Evolutionary conservation across 495 filamentous ascomycete species (phyloP).

Genomic region (Durotheca rogersii): DNA sequence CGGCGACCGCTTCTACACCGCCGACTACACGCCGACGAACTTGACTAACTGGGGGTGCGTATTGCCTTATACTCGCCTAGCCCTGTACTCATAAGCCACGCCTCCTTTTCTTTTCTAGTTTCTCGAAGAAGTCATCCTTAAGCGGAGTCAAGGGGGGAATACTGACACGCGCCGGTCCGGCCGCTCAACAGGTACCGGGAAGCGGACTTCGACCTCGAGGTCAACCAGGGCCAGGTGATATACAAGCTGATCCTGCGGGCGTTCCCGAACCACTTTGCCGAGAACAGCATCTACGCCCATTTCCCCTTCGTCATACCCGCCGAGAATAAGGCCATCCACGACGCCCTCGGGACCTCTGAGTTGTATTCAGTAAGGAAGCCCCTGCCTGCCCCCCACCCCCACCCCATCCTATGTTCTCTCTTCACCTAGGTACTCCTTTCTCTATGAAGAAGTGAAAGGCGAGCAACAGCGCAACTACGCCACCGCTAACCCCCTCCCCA

Average conservation of each 20-base stretch:
- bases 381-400: not conserved
- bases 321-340: slow-evolving; percentile 68
- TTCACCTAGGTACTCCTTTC: no score
- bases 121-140: no score
- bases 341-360: slow-evolving; percentile 58
- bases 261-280: slow-evolving; percentile 68
- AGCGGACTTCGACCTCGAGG: slow-evolving; percentile 62
- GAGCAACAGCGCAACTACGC: no score
- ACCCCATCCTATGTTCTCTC: no score
- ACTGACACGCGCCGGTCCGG: no score
- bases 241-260: slow-evolving; percentile 70
- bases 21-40: slow-evolving; percentile 65
- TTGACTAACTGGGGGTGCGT: slow-evolving; percentile 71
- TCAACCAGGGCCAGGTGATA: slow-evolving; percentile 69
- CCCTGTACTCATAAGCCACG: no score
- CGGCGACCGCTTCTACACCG: slow-evolving; percentile 77
- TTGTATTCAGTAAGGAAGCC: slow-evolving; percentile 52
- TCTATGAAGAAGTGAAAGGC: no score
- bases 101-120: no score
- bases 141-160: no score
- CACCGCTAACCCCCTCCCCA: no score
- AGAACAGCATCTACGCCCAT: slow-evolving; percentile 70
- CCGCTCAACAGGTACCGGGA: slow-evolving; percentile 58
- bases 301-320: slow-evolving; percentile 72
- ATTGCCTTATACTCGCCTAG: no score